Conservation (phyloP, 2,329 filamentous ascomycete species). For the Beauveria asiatica region DNA sequence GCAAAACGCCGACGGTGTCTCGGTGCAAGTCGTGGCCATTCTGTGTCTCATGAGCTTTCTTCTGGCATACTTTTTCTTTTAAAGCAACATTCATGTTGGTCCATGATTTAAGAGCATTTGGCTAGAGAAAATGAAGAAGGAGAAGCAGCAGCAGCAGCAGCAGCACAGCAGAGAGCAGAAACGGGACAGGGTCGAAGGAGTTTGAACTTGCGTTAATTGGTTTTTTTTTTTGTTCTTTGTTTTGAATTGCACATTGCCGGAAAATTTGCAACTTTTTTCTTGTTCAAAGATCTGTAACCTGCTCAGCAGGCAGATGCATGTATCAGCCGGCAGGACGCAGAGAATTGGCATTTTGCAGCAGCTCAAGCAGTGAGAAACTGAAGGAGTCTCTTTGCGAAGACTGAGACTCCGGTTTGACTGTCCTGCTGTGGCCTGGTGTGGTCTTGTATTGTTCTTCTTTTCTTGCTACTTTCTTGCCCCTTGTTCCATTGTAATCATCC, state of each 20-base stretch:
- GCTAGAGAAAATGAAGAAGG: not conserved
- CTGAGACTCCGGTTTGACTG: not conserved
- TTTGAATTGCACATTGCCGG: constrained; percentile 2
- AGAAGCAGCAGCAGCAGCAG: not conserved
- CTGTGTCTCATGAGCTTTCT: constrained; percentile 87
- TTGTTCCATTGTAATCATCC: not conserved
- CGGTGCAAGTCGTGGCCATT: constrained; percentile 74
- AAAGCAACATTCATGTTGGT: constrained; percentile 23
- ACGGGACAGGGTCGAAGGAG: not conserved
- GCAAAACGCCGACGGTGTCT: constrained; percentile 63
- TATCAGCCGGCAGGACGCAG: not conserved
- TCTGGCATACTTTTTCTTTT: constrained; percentile 95
- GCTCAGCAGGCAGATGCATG: not conserved
- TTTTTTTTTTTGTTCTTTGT: not conserved
- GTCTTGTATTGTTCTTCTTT: not conserved
- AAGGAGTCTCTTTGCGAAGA: not conserved
- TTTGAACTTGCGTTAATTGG: not conserved
- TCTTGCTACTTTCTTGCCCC: not conserved
- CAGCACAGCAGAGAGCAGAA: not conserved
- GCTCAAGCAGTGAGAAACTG: not conserved
- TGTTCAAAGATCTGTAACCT: not conserved
- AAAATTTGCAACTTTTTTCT: not conserved
- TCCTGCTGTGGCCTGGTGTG: not conserved
- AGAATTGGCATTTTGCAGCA: not conserved
- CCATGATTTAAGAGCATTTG: not conserved